Base-by-base conservation (phyloP, 306 rosid species). In the Arachis stenosperma region DNA sequence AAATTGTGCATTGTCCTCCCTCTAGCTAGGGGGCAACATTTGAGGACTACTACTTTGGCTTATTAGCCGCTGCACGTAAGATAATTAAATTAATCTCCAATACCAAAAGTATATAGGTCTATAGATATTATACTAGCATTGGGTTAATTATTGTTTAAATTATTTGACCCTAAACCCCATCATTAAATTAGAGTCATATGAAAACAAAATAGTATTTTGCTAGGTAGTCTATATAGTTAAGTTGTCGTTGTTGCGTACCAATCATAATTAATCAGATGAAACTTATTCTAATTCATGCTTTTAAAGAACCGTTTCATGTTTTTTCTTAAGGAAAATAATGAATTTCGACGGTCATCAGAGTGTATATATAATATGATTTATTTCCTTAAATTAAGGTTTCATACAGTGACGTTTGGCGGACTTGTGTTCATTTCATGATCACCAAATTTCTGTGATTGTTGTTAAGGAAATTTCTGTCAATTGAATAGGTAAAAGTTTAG, bases 111-210 rank as follows among this genome's bases (percentile, higher is more conserved):
- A 74, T 8, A 70, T 40, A 33, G 37, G 37, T 33, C 37, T 33
- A 22, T 22, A 12, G 3, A 15, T 22, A 63, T 63, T 51, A 63
- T 51, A 63, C 53, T 40, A 51, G 8, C 22, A 8, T 43, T 72
- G 69, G 50, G 17, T 72, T 50, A n/a, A 72, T 72, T 39, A 61
- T 60, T 60, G 61, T 33, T 72, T 52, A 61, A 9, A 33, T 73
- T 61, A 33, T 61, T 33, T 17, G 67, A 33, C 37, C 37, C 37
- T 33, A 22, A 22, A 58, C 51, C 46, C 58, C 9, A 30, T 9
- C 8, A 61, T 72, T 61, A 47, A 14, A 33, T 5, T 58, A 13
- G 8, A 70, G 47, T 7, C n/a, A 42, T 6, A 58, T 46, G 75
- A 58, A 13, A 60, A 71, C 37, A 33, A 33, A 33, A 33, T 33